Conservation (phyloP, 352 stramenopile species). For the Thraustotheca clavata region DNA sequence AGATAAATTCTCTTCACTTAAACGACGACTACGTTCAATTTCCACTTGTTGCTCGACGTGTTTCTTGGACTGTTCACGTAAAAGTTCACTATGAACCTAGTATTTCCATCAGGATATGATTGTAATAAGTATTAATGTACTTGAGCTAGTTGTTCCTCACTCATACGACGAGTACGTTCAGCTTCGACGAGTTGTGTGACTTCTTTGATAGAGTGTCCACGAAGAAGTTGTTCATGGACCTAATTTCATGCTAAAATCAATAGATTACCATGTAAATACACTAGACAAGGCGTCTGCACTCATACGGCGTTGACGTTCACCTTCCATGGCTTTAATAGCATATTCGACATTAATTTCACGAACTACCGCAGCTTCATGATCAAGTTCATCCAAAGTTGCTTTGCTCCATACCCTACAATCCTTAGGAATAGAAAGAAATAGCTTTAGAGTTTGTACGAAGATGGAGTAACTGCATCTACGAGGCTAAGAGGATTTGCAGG, state of each 20-base stretch:
- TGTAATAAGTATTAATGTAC: background rate
- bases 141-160: background rate
- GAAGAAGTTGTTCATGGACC: conserved; percentile 12
- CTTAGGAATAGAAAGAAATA: too few species aligned
- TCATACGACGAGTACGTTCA: conserved; percentile 7
- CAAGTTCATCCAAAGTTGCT: too few species aligned
- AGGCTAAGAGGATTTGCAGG: too few species aligned
- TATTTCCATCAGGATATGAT: background rate
- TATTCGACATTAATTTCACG: conserved; percentile 69
- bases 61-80: background rate
- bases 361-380: conserved; percentile 38
- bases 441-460: too few species aligned
- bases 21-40: background rate
- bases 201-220: conserved; percentile 5
- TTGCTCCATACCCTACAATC: too few species aligned
- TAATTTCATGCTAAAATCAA: background rate
- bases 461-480: too few species aligned
- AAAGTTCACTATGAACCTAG: conserved; percentile 10
- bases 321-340: conserved; percentile 44
- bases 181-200: conserved; percentile 8
- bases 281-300: conserved; percentile 1
- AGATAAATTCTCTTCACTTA: conserved; percentile 7
- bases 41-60: background rate
- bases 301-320: conserved; percentile 32
- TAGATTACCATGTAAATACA: conserved; percentile 6